A percentile compares a stretch with the other conserved stretches of the same genome.
phyloP scores from a whole-genome alignment of 2,329 filamentous ascomycete genomes.

The Byssoonygena ceratinophila region DNA sequence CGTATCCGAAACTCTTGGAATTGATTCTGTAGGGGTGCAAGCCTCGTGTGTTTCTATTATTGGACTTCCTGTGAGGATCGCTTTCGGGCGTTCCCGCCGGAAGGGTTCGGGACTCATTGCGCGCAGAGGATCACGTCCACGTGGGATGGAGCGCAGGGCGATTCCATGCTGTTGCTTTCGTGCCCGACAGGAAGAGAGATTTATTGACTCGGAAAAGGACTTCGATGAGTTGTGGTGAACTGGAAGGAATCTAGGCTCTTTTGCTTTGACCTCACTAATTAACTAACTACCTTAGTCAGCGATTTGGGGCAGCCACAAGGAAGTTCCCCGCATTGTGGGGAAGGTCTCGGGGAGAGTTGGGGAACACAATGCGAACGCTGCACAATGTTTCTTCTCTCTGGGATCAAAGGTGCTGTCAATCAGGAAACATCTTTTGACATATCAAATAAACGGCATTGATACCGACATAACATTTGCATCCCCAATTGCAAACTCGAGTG shows the following conservation, averaged over 20 bases:
- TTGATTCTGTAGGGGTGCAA: not conserved
- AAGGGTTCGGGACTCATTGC: not conserved
- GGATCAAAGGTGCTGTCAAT: not conserved
- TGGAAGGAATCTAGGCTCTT: too few relatives aligned
- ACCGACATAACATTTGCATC: not conserved
- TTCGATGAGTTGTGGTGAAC: too few relatives aligned
- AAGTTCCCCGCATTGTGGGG: not conserved
- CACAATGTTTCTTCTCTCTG: too few relatives aligned
- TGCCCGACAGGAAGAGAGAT: too few relatives aligned
- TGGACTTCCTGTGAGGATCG: not conserved
- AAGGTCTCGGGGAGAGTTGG: not conserved
- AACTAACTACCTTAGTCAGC: too few relatives aligned
- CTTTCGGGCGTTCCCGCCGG: not conserved
- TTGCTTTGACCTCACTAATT: too few relatives aligned
- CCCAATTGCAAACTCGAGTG: not conserved
- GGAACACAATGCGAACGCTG: not conserved
- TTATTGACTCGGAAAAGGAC: too few relatives aligned
- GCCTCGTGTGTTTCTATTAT: not conserved
- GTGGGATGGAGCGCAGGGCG: too few relatives aligned
- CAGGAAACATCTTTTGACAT: not conserved
- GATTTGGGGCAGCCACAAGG: not conserved
- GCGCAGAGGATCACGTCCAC: not conserved
- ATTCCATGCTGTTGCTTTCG: not conserved
- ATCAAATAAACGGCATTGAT: not conserved
- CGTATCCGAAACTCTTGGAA: constrained; percentile 6